Evolutionary conservation across 768 basidiomycete species (phyloP), one percentile per base, ranked within the genome.

Genomic region (Clathrus columnatus): DNA sequence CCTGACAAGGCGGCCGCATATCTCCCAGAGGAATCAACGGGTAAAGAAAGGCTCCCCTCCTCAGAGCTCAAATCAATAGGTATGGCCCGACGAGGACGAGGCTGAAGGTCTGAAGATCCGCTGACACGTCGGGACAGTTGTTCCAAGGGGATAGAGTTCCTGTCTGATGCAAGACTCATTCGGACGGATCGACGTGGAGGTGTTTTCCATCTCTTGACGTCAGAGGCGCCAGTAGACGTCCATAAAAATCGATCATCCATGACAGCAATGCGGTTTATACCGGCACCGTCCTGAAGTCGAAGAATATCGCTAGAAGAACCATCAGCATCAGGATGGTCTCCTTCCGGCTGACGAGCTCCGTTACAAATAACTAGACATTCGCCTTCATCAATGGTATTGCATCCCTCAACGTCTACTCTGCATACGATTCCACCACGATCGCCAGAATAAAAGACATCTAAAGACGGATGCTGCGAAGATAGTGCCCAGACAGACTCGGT

Each of bases 401-500:
- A 86, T 36, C 80, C 82, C 62, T 93, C 90, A 2, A 95, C 81
- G 61, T 99, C 96, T n/a, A 93, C 85, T 60, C 83, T 83, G 67
- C 90, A 91, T 6, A 98, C 83, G 56, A 84, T 73, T n/a, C 95
- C 96, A 2, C 87, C 81, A 26, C 88, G 80, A 62, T 97, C 95
- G 8, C 95, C 96, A 0, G 94, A 96, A 70, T 95, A 97, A 72
- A 99, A 99, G 1, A 83, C 76, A 30, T 81, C 83, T 50, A 99
- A 75, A 7, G 85, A 82, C 0, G 93, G 90, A 66, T 98, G 93
- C 0, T 82, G 76, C 7, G 93, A 95, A 65, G 81, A 82, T 6
- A 99, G 74, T 0, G 94, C 85, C 95, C 96, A 98, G 46, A 97
- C 92, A 14, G 87, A 88, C 58, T 94, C 91, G 14, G 88, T 83